Evolutionary conservation across 345 rosid genomes (phyloP).

Genomic region (Nasturtium officinale): DNA sequence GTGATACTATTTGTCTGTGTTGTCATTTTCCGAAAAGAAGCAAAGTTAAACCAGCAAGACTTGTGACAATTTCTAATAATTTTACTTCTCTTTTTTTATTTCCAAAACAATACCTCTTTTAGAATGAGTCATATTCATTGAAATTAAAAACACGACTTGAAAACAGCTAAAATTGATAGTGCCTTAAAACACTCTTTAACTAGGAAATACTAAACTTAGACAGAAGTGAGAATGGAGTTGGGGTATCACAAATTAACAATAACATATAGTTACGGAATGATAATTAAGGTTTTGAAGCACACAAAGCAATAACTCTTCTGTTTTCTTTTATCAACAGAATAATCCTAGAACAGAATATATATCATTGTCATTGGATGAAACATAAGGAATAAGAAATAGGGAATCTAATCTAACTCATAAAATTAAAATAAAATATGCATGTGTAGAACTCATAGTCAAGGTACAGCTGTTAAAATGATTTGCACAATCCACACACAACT

Average conservation of each 20-base stretch:
- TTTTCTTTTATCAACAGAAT: background rate
- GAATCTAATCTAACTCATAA: slow-evolving; percentile 21
- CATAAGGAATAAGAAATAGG: slow-evolving; percentile 31
- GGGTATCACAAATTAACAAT: background rate
- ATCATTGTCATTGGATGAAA: slow-evolving; percentile 29
- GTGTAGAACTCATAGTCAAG: background rate
- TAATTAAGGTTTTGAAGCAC: background rate
- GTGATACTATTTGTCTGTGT: slow-evolving; percentile 32
- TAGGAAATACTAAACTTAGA: background rate
- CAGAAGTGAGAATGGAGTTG: background rate
- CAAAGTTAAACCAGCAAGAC: slow-evolving; percentile 22
- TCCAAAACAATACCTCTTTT: background rate
- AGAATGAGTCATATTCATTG: background rate
- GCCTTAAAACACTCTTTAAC: background rate
- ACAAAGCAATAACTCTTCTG: background rate
- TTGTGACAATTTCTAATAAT: slow-evolving; percentile 10
- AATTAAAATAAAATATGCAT: background rate
- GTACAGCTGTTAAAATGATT: slow-evolving; percentile 37
- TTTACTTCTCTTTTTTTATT: background rate
- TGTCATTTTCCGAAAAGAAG: slow-evolving; percentile 30
- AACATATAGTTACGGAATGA: background rate
- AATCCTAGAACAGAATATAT: slow-evolving; percentile 16
- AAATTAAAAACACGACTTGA: background rate
- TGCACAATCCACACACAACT: slow-evolving; percentile 12
- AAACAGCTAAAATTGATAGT: background rate